Percentiles rank a stretch among this genome's conserved stretches.
Conservation (phyloP, 2,329 filamentous ascomycete genomes). For the Cladophialophora exuberans region DNA sequence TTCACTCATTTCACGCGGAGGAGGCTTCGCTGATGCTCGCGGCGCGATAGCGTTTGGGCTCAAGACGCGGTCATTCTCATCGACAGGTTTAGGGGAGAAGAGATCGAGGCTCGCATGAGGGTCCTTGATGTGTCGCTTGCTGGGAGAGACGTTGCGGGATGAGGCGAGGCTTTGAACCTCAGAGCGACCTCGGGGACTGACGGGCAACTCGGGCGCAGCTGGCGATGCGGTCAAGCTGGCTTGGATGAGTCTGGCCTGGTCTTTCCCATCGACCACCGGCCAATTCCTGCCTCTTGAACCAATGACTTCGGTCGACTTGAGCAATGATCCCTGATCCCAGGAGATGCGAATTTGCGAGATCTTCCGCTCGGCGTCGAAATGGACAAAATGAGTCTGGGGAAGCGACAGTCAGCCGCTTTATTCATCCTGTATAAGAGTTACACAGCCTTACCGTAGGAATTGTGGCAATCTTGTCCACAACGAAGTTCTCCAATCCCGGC, state of each 20-base stretch:
- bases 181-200: conserved; percentile 29
- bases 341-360: conserved; percentile 86
- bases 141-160: conserved; percentile 38
- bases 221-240: conserved; percentile 48
- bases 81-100: conserved; percentile 23
- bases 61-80: conserved; percentile 19
- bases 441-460: conserved; percentile 73
- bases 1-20: conserved; percentile 68
- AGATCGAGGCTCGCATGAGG: conserved; percentile 44
- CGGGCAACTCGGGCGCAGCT: conserved; percentile 28
- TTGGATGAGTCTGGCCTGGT: conserved; percentile 78
- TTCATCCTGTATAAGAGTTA: not conserved
- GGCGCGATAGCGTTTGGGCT: conserved; percentile 69
- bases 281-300: conserved; percentile 88
- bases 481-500: conserved; percentile 88
- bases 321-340: conserved; percentile 92
- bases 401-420: conserved; percentile 12
- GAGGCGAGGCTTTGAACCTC: conserved; percentile 20
- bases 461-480: conserved; percentile 77
- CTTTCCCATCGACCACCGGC: conserved; percentile 86
- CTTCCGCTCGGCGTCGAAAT: conserved; percentile 74
- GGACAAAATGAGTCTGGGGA: conserved; percentile 79
- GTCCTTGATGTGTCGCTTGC: conserved; percentile 47
- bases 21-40: conserved; percentile 72
- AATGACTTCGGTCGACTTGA: conserved; percentile 94